phyloP scores from a whole-genome alignment of 192 early-diverging fungal species.

The Umbelopsis ramanniana region DNA sequence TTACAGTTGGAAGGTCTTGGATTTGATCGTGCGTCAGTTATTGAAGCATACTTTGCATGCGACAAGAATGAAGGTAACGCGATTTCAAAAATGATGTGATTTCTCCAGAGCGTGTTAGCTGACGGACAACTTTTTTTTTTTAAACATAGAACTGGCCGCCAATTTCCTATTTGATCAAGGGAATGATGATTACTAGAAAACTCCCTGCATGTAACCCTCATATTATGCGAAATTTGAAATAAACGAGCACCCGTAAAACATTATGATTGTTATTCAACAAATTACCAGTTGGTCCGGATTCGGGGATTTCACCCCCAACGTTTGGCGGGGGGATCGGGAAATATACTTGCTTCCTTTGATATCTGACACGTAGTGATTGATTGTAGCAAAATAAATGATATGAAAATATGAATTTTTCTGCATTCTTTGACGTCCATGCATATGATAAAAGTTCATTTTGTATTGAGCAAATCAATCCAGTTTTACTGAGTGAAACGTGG shows the following conservation, averaged over 20 bases:
- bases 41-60: conserved; percentile 96
- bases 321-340: conserved; percentile 7
- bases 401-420: too few relatives aligned
- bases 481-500: too few relatives aligned
- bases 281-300: too few relatives aligned
- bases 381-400: too few relatives aligned
- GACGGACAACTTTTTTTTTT: background rate
- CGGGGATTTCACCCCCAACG: conserved; percentile 10
- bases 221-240: conserved; percentile 14
- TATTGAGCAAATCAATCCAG: too few relatives aligned
- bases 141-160: conserved; percentile 80
- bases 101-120: background rate
- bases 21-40: conserved; percentile 79
- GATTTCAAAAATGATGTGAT: background rate
- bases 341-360: too few relatives aligned
- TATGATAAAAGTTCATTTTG: too few relatives aligned
- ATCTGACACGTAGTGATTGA: too few relatives aligned
- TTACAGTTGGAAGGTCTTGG: conserved; percentile 80
- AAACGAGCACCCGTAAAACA: background rate
- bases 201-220: background rate
- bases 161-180: conserved; percentile 93
- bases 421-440: too few relatives aligned
- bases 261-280: too few relatives aligned
- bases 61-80: conserved; percentile 87
- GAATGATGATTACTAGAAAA: conserved; percentile 55